phyloP scores from a whole-genome alignment of 495 filamentous ascomycete genomes.

The Sphaerosporella brunnea region DNA sequence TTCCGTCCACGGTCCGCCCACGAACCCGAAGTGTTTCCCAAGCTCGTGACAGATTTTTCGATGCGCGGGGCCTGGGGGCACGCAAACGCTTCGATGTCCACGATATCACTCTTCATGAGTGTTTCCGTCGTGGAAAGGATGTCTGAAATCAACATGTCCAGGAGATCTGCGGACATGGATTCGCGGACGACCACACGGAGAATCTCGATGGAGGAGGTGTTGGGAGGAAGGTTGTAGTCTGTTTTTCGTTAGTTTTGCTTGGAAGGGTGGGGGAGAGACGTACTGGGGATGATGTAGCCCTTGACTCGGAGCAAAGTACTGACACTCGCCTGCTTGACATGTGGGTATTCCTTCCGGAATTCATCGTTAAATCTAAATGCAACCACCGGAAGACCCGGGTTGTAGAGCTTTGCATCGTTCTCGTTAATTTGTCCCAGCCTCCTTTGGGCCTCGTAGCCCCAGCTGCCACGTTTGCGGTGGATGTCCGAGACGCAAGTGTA shows the following conservation, averaged over 20 bases:
- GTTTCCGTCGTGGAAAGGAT: slow-evolving; percentile 20
- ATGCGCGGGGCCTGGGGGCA: slow-evolving; percentile 22
- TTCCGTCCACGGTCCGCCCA: background rate
- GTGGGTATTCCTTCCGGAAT: slow-evolving; percentile 44
- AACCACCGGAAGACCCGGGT: slow-evolving; percentile 53
- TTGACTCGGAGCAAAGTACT: slow-evolving; percentile 46
- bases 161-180: slow-evolving; percentile 48
- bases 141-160: slow-evolving; percentile 36
- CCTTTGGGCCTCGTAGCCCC: slow-evolving; percentile 11
- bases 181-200: slow-evolving; percentile 51
- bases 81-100: slow-evolving; percentile 30
- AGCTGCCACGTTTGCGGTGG: slow-evolving; percentile 37
- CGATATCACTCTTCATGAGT: slow-evolving; percentile 31
- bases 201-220: slow-evolving; percentile 46
- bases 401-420: slow-evolving; percentile 35
- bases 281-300: slow-evolving; percentile 59
- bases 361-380: slow-evolving; percentile 47
- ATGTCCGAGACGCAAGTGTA: slow-evolving; percentile 53
- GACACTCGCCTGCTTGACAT: slow-evolving; percentile 48
- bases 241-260: background rate
- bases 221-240: slow-evolving; percentile 52
- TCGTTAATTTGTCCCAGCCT: slow-evolving; percentile 24
- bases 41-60: slow-evolving; percentile 19
- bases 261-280: slow-evolving; percentile 7
- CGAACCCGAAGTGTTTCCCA: slow-evolving; percentile 5